These are phyloP conservation scores for Phaeodactylum tricornutum DNA, from an alignment of 108 stramenopile genomes.

Conservation along the genomic window DNA sequence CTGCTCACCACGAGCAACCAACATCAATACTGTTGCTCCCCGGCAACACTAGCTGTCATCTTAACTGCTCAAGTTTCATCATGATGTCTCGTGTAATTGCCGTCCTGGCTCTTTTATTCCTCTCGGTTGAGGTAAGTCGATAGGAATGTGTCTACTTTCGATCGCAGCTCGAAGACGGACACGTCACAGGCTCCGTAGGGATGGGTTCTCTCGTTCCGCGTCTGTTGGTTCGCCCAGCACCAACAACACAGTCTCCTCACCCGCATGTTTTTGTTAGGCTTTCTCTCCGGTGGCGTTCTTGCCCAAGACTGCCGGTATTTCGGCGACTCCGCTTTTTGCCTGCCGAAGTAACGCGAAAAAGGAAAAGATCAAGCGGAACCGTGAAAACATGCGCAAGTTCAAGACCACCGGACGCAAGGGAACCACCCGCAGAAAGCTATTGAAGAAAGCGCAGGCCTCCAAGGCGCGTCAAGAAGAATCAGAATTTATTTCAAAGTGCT, in stretches of 20 bases:
- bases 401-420: slow-evolving; percentile 52
- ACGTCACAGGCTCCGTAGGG: too few relatives aligned
- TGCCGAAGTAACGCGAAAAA: slow-evolving; percentile 81
- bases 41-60: too few relatives aligned
- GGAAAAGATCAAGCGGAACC: slow-evolving; percentile 84
- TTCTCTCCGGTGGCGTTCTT: too few relatives aligned
- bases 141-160: too few relatives aligned
- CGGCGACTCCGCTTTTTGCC: slow-evolving; percentile 51
- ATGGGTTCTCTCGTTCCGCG: too few relatives aligned
- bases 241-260: too few relatives aligned
- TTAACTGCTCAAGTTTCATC: neutral
- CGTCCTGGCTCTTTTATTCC: slow-evolving; percentile 16
- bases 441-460: slow-evolving; percentile 64
- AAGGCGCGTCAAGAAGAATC: slow-evolving; percentile 67
- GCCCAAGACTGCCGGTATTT: too few relatives aligned
- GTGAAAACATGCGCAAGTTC: slow-evolving; percentile 89
- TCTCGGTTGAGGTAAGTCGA: slow-evolving; percentile 33
- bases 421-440: slow-evolving; percentile 71
- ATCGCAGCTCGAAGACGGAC: too few relatives aligned
- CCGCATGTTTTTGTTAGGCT: too few relatives aligned
- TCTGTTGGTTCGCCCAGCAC: too few relatives aligned
- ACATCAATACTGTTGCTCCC: too few relatives aligned
- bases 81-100: slow-evolving; percentile 21
- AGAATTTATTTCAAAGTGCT: slow-evolving; percentile 85
- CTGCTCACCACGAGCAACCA: too few relatives aligned